Conservation (phyloP, 768 basidiomycete genomes). For the Hypholoma fasciculare region DNA sequence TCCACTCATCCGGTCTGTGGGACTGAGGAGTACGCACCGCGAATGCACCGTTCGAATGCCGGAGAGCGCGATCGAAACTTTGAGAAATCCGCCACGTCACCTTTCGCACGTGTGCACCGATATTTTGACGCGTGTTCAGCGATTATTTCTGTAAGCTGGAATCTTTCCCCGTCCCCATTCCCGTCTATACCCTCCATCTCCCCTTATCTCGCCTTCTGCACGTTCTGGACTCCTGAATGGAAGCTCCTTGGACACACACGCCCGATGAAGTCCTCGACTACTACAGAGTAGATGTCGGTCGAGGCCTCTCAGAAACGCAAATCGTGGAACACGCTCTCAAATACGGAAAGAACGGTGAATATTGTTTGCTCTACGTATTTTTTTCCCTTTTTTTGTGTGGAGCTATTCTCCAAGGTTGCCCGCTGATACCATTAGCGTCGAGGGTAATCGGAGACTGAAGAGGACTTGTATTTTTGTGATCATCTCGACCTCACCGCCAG, state of each 20-base stretch:
- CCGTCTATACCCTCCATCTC: conserved; percentile 14
- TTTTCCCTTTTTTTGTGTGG: not conserved
- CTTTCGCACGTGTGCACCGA: conserved; percentile 33
- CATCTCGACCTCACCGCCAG: too few species aligned
- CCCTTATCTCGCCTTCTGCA: conserved; percentile 11
- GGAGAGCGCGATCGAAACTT: conserved; percentile 14
- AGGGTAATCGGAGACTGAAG: not conserved
- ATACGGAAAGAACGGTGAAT: conserved; percentile 85
- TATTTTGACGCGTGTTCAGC: conserved; percentile 20
- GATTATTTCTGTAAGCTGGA: not conserved
- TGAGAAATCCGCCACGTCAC: conserved; percentile 39
- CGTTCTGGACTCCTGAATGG: conserved; percentile 41
- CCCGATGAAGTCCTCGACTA: conserved; percentile 70
- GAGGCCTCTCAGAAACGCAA: conserved; percentile 67
- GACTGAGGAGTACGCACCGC: conserved; percentile 6
- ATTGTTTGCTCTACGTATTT: not conserved
- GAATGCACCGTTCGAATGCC: conserved; percentile 8
- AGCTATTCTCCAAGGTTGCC: not conserved
- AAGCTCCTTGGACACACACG: conserved; percentile 77
- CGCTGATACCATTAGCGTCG: not conserved
- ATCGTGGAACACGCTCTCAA: conserved; percentile 72
- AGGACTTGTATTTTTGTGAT: too few species aligned
- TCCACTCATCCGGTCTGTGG: conserved; percentile 10
- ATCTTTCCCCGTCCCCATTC: conserved; percentile 1
- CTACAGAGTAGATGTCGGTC: conserved; percentile 62